phyloP scores from a whole-genome alignment of 768 basidiomycete species.

The Mycena vitilis region DNA sequence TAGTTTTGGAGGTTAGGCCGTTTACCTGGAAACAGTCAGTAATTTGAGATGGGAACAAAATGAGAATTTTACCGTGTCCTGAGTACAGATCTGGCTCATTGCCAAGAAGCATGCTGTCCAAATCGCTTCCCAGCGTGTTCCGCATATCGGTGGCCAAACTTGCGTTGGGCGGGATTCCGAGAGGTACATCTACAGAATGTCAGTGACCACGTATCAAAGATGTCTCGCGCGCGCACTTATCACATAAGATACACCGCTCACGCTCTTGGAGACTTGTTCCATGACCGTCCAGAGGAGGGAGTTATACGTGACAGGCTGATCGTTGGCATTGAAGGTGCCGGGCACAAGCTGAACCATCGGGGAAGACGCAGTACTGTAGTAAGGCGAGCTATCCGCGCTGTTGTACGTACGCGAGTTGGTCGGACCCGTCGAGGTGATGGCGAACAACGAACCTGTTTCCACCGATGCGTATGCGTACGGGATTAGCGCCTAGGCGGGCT shows the following conservation, averaged over 20 bases:
- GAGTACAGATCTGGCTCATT: slow-evolving; percentile 75
- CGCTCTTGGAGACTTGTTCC: slow-evolving; percentile 49
- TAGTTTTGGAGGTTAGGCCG: slow-evolving; percentile 59
- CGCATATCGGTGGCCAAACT: slow-evolving; percentile 47
- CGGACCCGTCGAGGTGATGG: background rate
- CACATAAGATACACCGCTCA: slow-evolving; percentile 44
- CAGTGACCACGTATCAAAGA: slow-evolving; percentile 10
- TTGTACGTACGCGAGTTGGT: background rate
- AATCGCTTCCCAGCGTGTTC: slow-evolving; percentile 49
- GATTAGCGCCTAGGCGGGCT: slow-evolving; percentile 54
- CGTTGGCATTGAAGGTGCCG: slow-evolving; percentile 51
- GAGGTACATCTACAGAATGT: slow-evolving; percentile 19
- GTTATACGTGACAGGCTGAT: slow-evolving; percentile 62
- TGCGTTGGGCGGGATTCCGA: slow-evolving; percentile 24
- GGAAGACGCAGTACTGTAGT: slow-evolving; percentile 51
- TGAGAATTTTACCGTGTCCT: slow-evolving; percentile 40
- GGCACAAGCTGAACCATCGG: slow-evolving; percentile 55
- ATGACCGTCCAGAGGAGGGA: slow-evolving; percentile 60
- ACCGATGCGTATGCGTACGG: slow-evolving; percentile 62
- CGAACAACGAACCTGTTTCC: slow-evolving; percentile 49
- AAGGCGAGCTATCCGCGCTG: slow-evolving; percentile 55
- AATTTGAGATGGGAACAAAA: background rate
- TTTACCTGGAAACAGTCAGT: slow-evolving; percentile 34
- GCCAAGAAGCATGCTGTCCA: slow-evolving; percentile 62
- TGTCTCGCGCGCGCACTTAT: slow-evolving; percentile 39